Conservation (phyloP, 169 alveolate species). For the Plasmodium gallinaceum region DNA sequence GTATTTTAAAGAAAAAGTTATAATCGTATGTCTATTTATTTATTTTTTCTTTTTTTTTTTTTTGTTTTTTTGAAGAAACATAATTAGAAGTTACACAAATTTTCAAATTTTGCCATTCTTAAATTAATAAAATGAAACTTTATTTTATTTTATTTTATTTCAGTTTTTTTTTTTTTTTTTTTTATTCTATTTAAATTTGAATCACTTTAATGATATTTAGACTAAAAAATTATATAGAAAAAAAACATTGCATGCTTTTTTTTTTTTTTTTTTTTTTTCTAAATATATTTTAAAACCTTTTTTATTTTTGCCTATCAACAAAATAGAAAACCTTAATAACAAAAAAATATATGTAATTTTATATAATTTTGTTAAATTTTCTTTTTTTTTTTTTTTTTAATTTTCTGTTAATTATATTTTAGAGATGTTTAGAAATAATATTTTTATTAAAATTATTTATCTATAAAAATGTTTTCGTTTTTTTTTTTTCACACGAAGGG, state of each 20-base stretch:
- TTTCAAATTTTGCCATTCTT: constrained; percentile 4
- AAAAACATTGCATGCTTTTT: background rate
- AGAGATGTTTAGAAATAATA: too few relatives aligned
- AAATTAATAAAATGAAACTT: background rate
- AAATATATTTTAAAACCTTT: too few relatives aligned
- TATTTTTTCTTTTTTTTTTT: background rate
- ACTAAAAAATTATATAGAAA: background rate
- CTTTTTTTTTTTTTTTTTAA: too few relatives aligned
- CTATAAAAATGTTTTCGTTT: too few relatives aligned
- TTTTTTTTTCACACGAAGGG: too few relatives aligned
- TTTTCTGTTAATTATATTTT: too few relatives aligned
- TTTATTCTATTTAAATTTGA: background rate
- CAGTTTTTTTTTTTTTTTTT: background rate
- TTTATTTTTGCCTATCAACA: too few relatives aligned
- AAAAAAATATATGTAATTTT: too few relatives aligned
- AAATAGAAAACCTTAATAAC: too few relatives aligned
- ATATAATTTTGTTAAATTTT: too few relatives aligned
- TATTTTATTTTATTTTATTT: constrained; percentile 12
- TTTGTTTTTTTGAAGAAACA: background rate
- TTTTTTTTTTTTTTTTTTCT: too few relatives aligned
- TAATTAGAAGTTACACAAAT: background rate
- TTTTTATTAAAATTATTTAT: too few relatives aligned
- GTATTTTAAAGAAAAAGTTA: constrained; percentile 26
- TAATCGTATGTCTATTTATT: background rate
- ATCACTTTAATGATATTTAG: background rate